phyloP scores from a whole-genome alignment of 768 basidiomycete species.

The Lactarius tabidus region DNA sequence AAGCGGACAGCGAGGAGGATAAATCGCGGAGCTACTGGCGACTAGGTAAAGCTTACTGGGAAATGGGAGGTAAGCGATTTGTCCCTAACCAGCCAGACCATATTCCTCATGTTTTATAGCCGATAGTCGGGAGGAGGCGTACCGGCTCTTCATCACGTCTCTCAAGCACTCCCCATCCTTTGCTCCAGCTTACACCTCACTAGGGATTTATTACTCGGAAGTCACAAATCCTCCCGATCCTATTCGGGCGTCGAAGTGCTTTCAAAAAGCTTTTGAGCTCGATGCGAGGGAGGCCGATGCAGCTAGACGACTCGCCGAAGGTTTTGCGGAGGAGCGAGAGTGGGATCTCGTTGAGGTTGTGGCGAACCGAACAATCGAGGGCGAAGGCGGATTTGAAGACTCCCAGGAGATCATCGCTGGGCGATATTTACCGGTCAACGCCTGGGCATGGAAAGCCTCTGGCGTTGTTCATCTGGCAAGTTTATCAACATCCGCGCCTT shows the following conservation, averaged over 20 bases:
- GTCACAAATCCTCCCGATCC: conserved; percentile 68
- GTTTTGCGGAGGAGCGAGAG: conserved; percentile 88
- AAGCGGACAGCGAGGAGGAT: conserved; percentile 50
- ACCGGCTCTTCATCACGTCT: conserved; percentile 72
- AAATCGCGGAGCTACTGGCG: conserved; percentile 82
- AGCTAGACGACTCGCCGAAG: conserved; percentile 76
- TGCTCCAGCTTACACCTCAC: conserved; percentile 90
- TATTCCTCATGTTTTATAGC: conserved; percentile 33
- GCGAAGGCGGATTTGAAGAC: conserved; percentile 72
- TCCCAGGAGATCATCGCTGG: conserved; percentile 38
- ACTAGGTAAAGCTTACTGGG: conserved; percentile 74
- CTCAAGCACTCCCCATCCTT: conserved; percentile 71
- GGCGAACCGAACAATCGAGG: conserved; percentile 88
- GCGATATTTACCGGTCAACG: conserved; percentile 69
- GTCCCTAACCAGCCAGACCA: neutral
- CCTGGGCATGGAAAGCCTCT: conserved; percentile 98
- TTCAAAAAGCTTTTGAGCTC: conserved; percentile 97
- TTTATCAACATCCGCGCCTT: neutral
- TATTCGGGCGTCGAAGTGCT: conserved; percentile 87
- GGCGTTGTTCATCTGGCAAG: conserved; percentile 88
- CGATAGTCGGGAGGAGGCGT: conserved; percentile 57
- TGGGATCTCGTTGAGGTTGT: conserved; percentile 96
- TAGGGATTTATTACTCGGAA: conserved; percentile 86
- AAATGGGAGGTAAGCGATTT: conserved; percentile 54
- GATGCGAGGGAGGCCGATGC: conserved; percentile 86